Evolutionary conservation across 495 filamentous ascomycete genomes (phyloP), one percentile per base, ranked within the genome.

Genomic region (Aspergillus olivimuriae): DNA sequence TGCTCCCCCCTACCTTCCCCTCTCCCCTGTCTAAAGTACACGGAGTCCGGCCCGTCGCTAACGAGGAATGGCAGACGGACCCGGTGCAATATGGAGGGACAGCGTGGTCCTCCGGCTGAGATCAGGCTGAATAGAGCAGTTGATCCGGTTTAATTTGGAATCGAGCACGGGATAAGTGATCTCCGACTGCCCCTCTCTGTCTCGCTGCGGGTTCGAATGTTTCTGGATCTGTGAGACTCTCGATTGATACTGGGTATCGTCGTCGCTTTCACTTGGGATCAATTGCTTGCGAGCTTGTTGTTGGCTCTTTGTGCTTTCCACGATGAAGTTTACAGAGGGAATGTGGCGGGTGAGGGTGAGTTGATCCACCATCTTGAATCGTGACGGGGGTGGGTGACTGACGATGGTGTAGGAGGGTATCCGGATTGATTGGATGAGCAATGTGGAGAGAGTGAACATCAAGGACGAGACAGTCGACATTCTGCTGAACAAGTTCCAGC

Each of bases 351-450:
- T 70, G 30, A 55, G 57, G 41, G 66, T 68, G 53, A 33, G 53
- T 50, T 23, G 1, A 19, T 16, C 23, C 5, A 10, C n/a, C 12
- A 16, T 14, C 5, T 34, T 9, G 33, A 30, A 30, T 11, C 2
- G 14, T 34, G 8, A 14, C 4, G 11, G 33, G 33, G 2, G 15
- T 9, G 33, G 4, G 7, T 6, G 31, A 46, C 42, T 53, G 23
- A 57, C 39, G 4, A 32, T 18, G 22, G 11, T 44, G 17, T 38
- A 69, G 63, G 60, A 68, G 34, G 65, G 62, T 35, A 51, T 66
- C 26, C 52, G 47, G n/a, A 71, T 71, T 31, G 65, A 70, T 42
- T 71, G 65, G 67, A 69, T 69, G 66, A 68, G 58, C 55, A 71
- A 71, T 44, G 64, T 71, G n/a, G 68, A 71, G 47, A 52, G 68